A percentile compares a stretch with the other conserved stretches of the same genome.
phyloP scores from a whole-genome alignment of 2,329 filamentous ascomycete species.

The Beauveria rudraprayagi region DNA sequence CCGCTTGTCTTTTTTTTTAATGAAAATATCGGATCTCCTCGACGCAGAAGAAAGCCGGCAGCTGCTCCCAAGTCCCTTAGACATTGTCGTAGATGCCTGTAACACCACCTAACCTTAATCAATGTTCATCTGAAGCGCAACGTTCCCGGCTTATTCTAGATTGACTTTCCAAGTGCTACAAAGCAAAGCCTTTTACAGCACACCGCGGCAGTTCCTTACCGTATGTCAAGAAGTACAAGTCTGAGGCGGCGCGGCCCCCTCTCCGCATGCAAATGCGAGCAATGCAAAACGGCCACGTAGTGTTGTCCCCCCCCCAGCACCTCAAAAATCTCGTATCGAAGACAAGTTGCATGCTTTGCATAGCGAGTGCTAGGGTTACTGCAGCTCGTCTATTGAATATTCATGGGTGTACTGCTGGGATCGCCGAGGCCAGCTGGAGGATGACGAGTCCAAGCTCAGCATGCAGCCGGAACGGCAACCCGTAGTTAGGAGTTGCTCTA shows the following conservation, averaged over 20 bases:
- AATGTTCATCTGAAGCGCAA: background rate
- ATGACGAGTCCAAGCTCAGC: background rate
- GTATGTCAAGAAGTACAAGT: background rate
- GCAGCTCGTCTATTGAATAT: background rate
- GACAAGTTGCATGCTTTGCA: background rate
- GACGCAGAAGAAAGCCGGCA: background rate
- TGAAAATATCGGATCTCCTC: background rate
- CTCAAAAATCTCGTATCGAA: background rate
- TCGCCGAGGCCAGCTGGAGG: background rate
- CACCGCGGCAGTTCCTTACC: background rate
- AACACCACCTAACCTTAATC: background rate
- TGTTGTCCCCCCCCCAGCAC: background rate
- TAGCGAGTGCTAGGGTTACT: background rate
- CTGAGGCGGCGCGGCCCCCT: constrained; percentile 1
- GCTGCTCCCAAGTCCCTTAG: background rate
- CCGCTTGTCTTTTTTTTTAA: background rate
- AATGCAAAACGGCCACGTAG: background rate
- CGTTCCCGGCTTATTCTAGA: background rate
- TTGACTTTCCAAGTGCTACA: background rate
- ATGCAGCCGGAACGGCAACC: background rate
- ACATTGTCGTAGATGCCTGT: constrained; percentile 9
- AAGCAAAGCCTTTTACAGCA: background rate
- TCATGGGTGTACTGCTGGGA: background rate
- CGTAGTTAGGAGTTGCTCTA: background rate
- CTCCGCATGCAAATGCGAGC: background rate